Conservation (phyloP, 352 stramenopile genomes). For the Phytophthora europaea region DNA sequence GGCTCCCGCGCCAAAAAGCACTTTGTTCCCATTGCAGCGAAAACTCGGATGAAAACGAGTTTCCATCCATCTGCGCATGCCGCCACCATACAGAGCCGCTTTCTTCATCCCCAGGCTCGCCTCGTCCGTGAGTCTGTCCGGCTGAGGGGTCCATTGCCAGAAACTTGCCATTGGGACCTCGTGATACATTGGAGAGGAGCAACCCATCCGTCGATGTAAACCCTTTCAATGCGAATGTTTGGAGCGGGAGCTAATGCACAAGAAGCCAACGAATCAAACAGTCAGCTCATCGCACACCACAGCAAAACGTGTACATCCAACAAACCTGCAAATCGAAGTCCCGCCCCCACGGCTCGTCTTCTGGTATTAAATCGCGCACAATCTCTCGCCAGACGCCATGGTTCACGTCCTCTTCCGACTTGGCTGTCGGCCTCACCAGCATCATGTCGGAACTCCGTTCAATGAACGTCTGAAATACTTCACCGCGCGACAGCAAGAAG, state of each 20-base stretch:
- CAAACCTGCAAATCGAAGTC: constrained; percentile 61
- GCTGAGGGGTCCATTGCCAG: constrained; percentile 26
- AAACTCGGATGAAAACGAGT: constrained; percentile 56
- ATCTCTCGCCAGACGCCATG: constrained; percentile 65
- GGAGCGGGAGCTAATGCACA: constrained; percentile 54
- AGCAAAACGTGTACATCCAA: not conserved
- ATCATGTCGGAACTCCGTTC: constrained; percentile 72
- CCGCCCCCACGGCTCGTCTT: constrained; percentile 49
- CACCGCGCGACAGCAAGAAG: constrained; percentile 73
- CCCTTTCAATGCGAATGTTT: constrained; percentile 60
- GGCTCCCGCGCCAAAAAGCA: constrained; percentile 28
- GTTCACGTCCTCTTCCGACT: constrained; percentile 76
- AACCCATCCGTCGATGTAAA: constrained; percentile 55
- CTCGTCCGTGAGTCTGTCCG: not conserved
- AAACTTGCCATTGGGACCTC: constrained; percentile 40
- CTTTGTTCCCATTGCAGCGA: constrained; percentile 41
- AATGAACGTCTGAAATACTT: constrained; percentile 81
- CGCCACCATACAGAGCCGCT: constrained; percentile 62
- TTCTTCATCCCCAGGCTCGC: constrained; percentile 16
- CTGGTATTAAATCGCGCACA: constrained; percentile 59
- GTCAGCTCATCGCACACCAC: not conserved
- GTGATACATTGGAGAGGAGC: constrained; percentile 33
- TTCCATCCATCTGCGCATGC: constrained; percentile 50
- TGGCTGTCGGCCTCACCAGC: constrained; percentile 51
- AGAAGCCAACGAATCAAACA: not conserved